Conservation (phyloP, 768 basidiomycete genomes). For the Xanthoconium stramineum region DNA sequence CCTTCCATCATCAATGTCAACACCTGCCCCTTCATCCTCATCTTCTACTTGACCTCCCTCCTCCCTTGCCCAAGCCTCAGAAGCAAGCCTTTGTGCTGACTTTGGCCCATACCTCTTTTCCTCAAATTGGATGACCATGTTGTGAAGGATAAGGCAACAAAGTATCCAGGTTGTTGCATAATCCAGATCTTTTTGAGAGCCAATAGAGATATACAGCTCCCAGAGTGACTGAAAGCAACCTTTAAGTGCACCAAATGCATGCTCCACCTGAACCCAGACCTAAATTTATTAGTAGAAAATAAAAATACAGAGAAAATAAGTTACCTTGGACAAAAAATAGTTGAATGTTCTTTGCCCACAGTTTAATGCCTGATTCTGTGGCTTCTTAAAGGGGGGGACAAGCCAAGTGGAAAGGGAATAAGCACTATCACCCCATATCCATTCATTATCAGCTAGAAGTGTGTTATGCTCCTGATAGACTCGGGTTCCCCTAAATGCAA, state of each 20-base stretch:
- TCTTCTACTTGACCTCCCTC: too few relatives aligned
- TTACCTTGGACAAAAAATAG: constrained; percentile 5
- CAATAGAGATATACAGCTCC: neutral
- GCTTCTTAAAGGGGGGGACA: neutral
- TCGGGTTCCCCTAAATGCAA: constrained; percentile 2
- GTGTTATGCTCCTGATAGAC: neutral
- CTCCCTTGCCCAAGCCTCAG: too few relatives aligned
- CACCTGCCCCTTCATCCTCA: too few relatives aligned
- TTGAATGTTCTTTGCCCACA: constrained; percentile 4
- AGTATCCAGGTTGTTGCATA: constrained; percentile 1
- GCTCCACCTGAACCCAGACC: neutral
- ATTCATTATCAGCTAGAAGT: neutral
- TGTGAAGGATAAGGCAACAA: constrained; percentile 10
- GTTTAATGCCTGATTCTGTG: neutral
- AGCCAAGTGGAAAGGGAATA: constrained; percentile 10
- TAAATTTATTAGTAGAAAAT: too few relatives aligned
- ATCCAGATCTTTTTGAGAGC: neutral
- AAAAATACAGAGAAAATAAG: too few relatives aligned
- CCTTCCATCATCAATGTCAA: too few relatives aligned
- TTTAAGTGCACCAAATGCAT: constrained; percentile 7
- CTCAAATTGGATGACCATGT: constrained; percentile 11
- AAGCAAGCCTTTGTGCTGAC: too few relatives aligned
- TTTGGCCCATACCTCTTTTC: too few relatives aligned
- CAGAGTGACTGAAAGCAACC: constrained; percentile 8
- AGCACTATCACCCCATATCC: constrained; percentile 14